A percentile compares a stretch with the other conserved stretches of the same genome.
Evolutionary conservation across 768 basidiomycete species (phyloP).

Genomic region (Tubosaeta brunneosetosa): DNA sequence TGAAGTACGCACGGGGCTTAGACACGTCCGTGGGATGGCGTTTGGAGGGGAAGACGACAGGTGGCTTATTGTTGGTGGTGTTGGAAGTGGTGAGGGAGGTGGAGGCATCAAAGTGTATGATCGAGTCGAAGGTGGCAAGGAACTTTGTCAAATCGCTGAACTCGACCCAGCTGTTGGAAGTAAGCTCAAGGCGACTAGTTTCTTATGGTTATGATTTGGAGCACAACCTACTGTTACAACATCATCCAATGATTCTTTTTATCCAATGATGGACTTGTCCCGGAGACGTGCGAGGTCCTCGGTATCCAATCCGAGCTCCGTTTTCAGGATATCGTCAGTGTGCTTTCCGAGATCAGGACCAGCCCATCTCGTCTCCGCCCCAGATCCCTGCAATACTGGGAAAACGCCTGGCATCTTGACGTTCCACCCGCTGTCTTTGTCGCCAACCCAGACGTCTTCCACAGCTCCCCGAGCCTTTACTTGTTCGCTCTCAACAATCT

Average conservation of each 20-base stretch:
- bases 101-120: slow-evolving; percentile 72
- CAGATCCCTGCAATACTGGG: slow-evolving; percentile 56
- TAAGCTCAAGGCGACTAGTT: slow-evolving; percentile 32
- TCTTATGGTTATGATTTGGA: slow-evolving; percentile 32
- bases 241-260: neutral
- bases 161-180: slow-evolving; percentile 35
- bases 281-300: slow-evolving; percentile 38
- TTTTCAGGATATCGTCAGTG: slow-evolving; percentile 45
- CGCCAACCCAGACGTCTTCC: slow-evolving; percentile 52
- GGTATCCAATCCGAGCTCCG: slow-evolving; percentile 38
- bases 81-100: slow-evolving; percentile 37
- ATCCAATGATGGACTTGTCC: slow-evolving; percentile 38
- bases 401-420: slow-evolving; percentile 67
- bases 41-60: slow-evolving; percentile 59
- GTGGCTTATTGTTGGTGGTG: slow-evolving; percentile 65
- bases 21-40: slow-evolving; percentile 63
- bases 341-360: slow-evolving; percentile 64
- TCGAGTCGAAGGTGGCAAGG: slow-evolving; percentile 54
- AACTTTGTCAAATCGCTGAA: slow-evolving; percentile 48
- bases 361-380: slow-evolving; percentile 59
- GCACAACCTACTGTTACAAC: neutral
- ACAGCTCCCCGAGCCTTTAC: slow-evolving; percentile 50
- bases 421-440: slow-evolving; percentile 44
- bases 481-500: slow-evolving; percentile 58
- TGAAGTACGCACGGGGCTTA: slow-evolving; percentile 66